Base-by-base conservation (phyloP, 2,329 filamentous ascomycete genomes). In the Chaetomium sp. region DNA sequence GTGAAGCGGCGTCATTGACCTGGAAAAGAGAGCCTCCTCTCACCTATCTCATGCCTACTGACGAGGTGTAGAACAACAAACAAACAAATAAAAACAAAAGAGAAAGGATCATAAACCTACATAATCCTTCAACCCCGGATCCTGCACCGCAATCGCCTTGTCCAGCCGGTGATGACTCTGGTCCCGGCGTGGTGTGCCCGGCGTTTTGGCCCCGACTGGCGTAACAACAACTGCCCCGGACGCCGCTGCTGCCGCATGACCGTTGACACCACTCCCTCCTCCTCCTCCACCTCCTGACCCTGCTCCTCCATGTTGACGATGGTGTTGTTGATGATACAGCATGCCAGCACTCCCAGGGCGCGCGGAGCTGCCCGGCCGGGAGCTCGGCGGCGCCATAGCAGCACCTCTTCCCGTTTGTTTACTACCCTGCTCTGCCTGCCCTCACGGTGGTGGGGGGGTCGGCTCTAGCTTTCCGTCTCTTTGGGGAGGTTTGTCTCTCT, bases 51-150 rank as follows among this genome's bases (percentile, higher is more conserved):
- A 27, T 27, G 19, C 46, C 47, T 6, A 12, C 40, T 42, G 14
- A 8, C 40, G 11, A 42, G 6, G 11, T 14, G 40, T 14, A 11
- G 9, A 14, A 11, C 14, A 10, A 6, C 12, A n/a, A 42, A 38
- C 37, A 14, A n/a, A 6, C 10, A 14, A n/a, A 33, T 5, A 5
- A 9, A 51, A 6, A 52, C 33, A 14, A 44, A 52, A 41, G 5
- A 27, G 12, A 40, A 49, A 7, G n/a, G 5, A 14, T 8, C 9
- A 11, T 2, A 37, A 59, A 84, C 84, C 65, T 79, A 88, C 86
- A 69, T 88, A 92, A 73, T 91, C 88, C 73, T 87, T 89, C 67
- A 91, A 71, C 27, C 87, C 88, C 2, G 86, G 86, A 69, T 91
- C 88, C 69, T 90, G 88, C 56, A 89, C 75, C 5, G 85, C 45